Base-by-base conservation (phyloP, 2,329 filamentous ascomycete genomes). In the Seiridium unicorne region DNA sequence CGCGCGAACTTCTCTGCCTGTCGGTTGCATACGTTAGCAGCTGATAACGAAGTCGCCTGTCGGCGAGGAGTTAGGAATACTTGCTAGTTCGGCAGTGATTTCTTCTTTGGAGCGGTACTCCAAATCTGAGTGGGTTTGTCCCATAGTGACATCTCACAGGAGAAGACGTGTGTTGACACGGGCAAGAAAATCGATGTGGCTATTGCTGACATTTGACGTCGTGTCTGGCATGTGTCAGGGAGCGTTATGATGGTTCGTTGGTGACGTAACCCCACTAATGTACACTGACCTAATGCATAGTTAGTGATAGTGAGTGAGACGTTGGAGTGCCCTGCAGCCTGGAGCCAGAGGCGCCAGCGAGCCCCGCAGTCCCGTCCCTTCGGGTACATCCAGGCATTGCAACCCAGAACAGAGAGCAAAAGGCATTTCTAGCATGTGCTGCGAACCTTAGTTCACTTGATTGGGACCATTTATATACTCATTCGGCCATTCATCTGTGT, bases 1-100 rank as follows among this genome's bases (percentile, higher is more conserved):
- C 86, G 82, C 59, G 86, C 88, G 71, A 92, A 92, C 66, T 77
- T 83, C 59, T 78, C 74, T 64, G 85, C 85, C 86, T 89, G 60
- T 26, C n/a, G 5, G 3, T 10, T 5, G 5, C 10, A 38, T 34
- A 9, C 31, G 51, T 34, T 11, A 9, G 3, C 32, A 26, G 38
- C 5, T 9, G 18, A 35, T 26, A 26, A 26, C 18, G 18, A 26
- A 26, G 18, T 26, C 18, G 18, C 18, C 18, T 26, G 18, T 26
- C 18, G 18, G 18, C 18, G 18, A 26, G 18, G 18, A 26, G 18
- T 26, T 26, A 26, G 49, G 49, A 34, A 35, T 60, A 60, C 77
- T 73, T 72, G 85, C 84, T 65, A 86, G 76, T 68, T 82, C 76
- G 60, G 76, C 77, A 26, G 76, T 77, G 61, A 85, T 72, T 70